These are phyloP conservation scores for Thelonectria discophora DNA, from an alignment of 2,329 filamentous ascomycete genomes.

Conservation along the genomic window DNA sequence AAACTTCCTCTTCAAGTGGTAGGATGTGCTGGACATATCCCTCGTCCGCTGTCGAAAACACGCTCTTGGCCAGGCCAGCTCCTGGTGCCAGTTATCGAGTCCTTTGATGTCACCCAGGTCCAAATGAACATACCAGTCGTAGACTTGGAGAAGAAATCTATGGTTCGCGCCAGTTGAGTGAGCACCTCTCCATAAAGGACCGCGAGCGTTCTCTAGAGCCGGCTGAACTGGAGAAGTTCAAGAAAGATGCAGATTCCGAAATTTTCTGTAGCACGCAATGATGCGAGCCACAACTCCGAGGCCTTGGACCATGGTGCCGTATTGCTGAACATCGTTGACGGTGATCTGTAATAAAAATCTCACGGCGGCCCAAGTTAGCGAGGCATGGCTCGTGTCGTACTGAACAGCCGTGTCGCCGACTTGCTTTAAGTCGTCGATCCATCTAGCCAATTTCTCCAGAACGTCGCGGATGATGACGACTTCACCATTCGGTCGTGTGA, in stretches of 20 bases:
- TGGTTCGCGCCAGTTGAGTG: neutral
- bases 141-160: slow-evolving; percentile 4
- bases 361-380: neutral
- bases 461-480: neutral
- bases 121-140: neutral
- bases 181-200: neutral
- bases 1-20: neutral
- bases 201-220: too few species aligned
- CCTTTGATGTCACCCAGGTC: neutral
- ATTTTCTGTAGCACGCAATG: neutral
- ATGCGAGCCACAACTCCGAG: neutral
- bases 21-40: neutral
- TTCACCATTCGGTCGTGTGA: neutral
- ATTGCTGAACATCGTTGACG: neutral
- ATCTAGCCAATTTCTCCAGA: neutral
- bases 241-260: neutral
- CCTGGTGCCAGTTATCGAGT: neutral
- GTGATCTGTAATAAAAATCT: neutral
- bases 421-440: neutral
- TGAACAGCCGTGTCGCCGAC: neutral
- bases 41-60: neutral
- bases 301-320: too few species aligned
- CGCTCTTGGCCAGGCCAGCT: neutral
- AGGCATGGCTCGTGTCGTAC: slow-evolving; percentile 21
- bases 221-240: too few species aligned